These are phyloP conservation scores for Hirsutella rhossiliensis DNA, from an alignment of 2,329 filamentous ascomycete genomes.

Conservation along the genomic window DNA sequence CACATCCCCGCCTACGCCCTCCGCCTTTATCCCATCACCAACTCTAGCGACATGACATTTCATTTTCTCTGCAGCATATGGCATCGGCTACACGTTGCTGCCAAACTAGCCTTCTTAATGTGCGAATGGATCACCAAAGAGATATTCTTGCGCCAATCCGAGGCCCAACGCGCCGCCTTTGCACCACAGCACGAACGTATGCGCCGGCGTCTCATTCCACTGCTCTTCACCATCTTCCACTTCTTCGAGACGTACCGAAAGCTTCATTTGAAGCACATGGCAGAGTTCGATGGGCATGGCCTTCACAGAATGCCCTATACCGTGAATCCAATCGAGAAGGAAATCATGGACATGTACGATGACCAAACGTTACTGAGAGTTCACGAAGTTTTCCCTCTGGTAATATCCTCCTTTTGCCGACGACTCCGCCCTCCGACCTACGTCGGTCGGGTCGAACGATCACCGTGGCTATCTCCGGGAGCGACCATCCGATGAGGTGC, in stretches of 20 bases:
- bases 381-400: slow-evolving; percentile 51
- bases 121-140: slow-evolving; percentile 54
- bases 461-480: slow-evolving; percentile 51
- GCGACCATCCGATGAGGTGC: slow-evolving; percentile 49
- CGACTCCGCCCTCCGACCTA: slow-evolving; percentile 52
- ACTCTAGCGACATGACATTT: slow-evolving; percentile 36
- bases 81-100: slow-evolving; percentile 53
- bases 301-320: slow-evolving; percentile 42
- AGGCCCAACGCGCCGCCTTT: slow-evolving; percentile 42
- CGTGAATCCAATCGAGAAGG: slow-evolving; percentile 47
- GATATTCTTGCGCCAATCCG: slow-evolving; percentile 47
- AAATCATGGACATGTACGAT: slow-evolving; percentile 54
- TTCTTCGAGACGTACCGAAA: slow-evolving; percentile 55
- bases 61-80: slow-evolving; percentile 52
- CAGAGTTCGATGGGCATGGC: slow-evolving; percentile 37
- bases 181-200: slow-evolving; percentile 50
- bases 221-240: slow-evolving; percentile 54
- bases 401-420: slow-evolving; percentile 52
- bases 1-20: slow-evolving; percentile 49
- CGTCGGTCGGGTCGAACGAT: slow-evolving; percentile 48
- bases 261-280: slow-evolving; percentile 44
- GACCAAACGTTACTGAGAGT: slow-evolving; percentile 49
- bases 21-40: slow-evolving; percentile 43
- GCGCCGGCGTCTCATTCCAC: slow-evolving; percentile 49
- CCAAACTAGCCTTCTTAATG: slow-evolving; percentile 49